These are phyloP conservation scores for Myxozyma monticola DNA, from an alignment of 805 yeast species.

Conservation along the genomic window DNA sequence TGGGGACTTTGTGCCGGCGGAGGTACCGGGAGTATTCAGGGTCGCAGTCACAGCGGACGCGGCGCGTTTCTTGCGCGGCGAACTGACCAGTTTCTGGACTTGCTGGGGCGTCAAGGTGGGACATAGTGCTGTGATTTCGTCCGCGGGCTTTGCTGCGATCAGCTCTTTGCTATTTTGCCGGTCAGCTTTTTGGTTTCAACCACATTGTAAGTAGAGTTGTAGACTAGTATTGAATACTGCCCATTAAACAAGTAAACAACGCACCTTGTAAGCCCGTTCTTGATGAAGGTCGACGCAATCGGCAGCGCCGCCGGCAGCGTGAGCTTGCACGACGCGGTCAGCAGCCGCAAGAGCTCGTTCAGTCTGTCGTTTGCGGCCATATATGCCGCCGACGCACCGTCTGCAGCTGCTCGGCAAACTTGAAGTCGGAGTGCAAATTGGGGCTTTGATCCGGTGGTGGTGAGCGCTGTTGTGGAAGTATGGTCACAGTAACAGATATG, in stretches of 20 bases:
- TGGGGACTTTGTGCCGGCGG: background rate
- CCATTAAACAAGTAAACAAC: background rate
- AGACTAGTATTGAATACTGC: background rate
- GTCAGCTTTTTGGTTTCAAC: background rate
- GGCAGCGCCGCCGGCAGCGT: slow-evolving; percentile 20
- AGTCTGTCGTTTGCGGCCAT: background rate
- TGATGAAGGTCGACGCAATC: slow-evolving; percentile 18
- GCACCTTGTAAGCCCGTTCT: slow-evolving; percentile 15
- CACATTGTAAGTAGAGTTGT: background rate
- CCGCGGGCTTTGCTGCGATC: slow-evolving; percentile 7
- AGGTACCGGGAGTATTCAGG: background rate
- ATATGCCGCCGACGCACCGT: no score
- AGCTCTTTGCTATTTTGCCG: slow-evolving; percentile 3
- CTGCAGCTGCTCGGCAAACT: no score
- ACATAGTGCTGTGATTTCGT: slow-evolving; percentile 16
- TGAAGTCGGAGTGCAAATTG: no score
- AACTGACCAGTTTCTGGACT: no score
- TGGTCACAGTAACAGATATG: no score
- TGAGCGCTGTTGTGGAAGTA: no score
- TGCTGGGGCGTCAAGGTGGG: slow-evolving; percentile 1
- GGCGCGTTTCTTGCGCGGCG: slow-evolving; percentile 6
- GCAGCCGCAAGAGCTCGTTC: slow-evolving; percentile 20
- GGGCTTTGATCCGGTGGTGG: no score
- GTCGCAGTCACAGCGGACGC: background rate
- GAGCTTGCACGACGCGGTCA: slow-evolving; percentile 21